Conservation (phyloP, 768 basidiomycete genomes). For the Trametes gibbosa region DNA sequence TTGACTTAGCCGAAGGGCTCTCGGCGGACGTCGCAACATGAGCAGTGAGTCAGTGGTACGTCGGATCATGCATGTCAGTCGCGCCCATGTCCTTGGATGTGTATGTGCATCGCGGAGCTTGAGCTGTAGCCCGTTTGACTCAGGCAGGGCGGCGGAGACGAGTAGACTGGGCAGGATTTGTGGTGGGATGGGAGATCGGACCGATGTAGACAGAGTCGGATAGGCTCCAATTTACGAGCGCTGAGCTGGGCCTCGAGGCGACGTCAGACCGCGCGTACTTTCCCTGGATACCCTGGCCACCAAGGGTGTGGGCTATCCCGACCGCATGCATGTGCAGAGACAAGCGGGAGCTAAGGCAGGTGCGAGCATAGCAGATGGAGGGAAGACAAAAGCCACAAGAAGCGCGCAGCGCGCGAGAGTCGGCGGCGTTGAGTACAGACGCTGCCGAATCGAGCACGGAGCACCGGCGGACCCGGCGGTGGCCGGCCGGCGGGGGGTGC, state of each 20-base stretch:
- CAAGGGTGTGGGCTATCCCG: too few species aligned
- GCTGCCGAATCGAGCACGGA: not conserved
- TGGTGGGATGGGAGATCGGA: not conserved
- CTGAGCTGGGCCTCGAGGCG: too few species aligned
- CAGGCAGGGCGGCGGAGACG: not conserved
- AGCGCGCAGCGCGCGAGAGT: not conserved
- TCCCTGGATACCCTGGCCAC: too few species aligned
- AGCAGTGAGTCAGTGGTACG: not conserved
- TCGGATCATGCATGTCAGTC: not conserved
- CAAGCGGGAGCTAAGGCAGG: not conserved
- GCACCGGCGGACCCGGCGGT: not conserved
- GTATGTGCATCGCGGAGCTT: not conserved
- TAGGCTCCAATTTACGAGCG: not conserved
- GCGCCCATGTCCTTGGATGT: slow-evolving; percentile 4
- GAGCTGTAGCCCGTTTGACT: not conserved
- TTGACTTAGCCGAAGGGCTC: not conserved
- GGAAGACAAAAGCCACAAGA: not conserved
- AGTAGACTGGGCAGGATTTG: not conserved
- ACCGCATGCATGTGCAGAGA: not conserved
- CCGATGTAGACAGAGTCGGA: not conserved
- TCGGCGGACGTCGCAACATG: not conserved
- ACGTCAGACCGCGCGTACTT: too few species aligned
- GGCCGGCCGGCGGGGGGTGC: not conserved
- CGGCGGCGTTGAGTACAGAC: not conserved
- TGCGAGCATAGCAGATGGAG: not conserved